Evolutionary conservation across 805 yeast species (phyloP).

Genomic region (Lipomyces yamadae): DNA sequence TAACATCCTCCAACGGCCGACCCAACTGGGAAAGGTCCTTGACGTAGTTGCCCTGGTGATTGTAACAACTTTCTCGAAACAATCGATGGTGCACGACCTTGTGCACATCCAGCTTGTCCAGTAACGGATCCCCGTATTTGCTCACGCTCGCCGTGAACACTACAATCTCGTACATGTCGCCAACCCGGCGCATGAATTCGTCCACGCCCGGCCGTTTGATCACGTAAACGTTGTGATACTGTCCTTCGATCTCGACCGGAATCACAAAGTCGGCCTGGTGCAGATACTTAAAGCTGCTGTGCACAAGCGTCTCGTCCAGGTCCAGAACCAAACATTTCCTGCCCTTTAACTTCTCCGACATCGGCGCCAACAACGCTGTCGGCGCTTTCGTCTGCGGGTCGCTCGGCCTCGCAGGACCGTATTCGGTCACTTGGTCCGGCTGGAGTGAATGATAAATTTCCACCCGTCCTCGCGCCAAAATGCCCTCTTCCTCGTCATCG

Average conservation of each 20-base stretch:
- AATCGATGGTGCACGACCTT: constrained; percentile 84
- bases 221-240: constrained; percentile 91
- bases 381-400: constrained; percentile 5
- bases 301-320: constrained; percentile 94
- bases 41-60: constrained; percentile 91
- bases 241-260: constrained; percentile 95
- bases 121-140: constrained; percentile 92
- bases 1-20: constrained; percentile 80
- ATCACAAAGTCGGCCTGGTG: constrained; percentile 95
- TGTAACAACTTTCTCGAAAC: constrained; percentile 92
- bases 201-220: constrained; percentile 98
- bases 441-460: constrained; percentile 33
- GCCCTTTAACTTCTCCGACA: constrained; percentile 55
- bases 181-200: constrained; percentile 81
- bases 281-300: constrained; percentile 88
- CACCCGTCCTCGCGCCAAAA: constrained; percentile 31
- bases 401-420: constrained; percentile 20
- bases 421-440: constrained; percentile 34
- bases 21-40: constrained; percentile 94
- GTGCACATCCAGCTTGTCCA: constrained; percentile 83
- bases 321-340: constrained; percentile 90
- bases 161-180: constrained; percentile 88
- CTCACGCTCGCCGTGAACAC: constrained; percentile 96
- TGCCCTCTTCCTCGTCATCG: constrained; percentile 30
- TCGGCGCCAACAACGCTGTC: constrained; percentile 58